Evolutionary conservation across 257 asterid genomes (phyloP).

Genomic region (Ajuga chamaepitys): DNA sequence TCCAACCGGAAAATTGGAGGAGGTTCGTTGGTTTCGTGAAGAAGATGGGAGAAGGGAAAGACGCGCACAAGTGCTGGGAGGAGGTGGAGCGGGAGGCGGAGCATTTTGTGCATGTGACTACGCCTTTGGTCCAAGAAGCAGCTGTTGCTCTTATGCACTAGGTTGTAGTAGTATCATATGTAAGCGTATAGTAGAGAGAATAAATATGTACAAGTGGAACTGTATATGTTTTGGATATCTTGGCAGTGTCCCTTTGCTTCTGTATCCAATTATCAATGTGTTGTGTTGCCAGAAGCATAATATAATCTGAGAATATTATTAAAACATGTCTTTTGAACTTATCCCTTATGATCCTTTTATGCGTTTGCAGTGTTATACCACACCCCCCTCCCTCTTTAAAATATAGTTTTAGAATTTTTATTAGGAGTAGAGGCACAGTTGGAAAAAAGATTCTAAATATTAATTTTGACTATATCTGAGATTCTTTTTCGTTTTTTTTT

Average conservation of each 20-base stretch:
- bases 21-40: conserved; percentile 75
- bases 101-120: conserved; percentile 76
- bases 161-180: neutral
- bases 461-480: too few relatives aligned
- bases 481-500: too few relatives aligned
- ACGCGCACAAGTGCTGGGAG: conserved; percentile 50
- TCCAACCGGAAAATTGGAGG: conserved; percentile 91
- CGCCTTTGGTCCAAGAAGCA: conserved; percentile 85
- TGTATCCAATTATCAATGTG: neutral
- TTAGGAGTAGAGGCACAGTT: too few relatives aligned
- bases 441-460: too few relatives aligned
- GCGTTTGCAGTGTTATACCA: too few relatives aligned
- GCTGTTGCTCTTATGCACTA: conserved; percentile 75
- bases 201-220: neutral
- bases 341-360: too few relatives aligned
- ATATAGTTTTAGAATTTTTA: too few relatives aligned
- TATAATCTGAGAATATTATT: neutral
- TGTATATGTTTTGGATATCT: neutral
- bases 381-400: too few relatives aligned
- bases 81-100: conserved; percentile 87
- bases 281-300: neutral
- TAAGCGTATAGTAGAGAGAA: neutral
- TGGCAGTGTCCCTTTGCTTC: neutral
- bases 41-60: conserved; percentile 87
- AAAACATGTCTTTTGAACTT: neutral